Conservation (phyloP, 371 early-diverging fungal species). For the Actinomucor elegans region DNA sequence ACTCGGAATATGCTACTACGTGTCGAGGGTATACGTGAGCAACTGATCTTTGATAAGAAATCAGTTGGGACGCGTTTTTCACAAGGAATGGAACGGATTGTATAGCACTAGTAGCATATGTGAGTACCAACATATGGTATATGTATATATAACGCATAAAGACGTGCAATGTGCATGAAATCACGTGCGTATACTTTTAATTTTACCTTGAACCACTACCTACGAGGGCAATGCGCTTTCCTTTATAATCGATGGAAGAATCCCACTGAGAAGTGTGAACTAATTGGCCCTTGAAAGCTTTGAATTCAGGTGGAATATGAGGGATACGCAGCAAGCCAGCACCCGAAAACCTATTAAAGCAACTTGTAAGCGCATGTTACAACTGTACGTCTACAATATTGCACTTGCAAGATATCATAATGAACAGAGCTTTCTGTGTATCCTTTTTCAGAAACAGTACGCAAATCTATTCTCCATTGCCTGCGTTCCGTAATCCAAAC, state of each 20-base stretch:
- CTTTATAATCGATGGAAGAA: slow-evolving; percentile 38
- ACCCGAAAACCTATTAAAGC: slow-evolving; percentile 25
- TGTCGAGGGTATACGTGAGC: slow-evolving; percentile 33
- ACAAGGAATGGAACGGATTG: slow-evolving; percentile 49
- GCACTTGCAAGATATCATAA: slow-evolving; percentile 4
- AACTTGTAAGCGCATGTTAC: too few species aligned
- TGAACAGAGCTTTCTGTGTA: neutral
- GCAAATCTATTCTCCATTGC: slow-evolving; percentile 46
- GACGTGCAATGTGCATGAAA: too few species aligned
- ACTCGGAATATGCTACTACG: slow-evolving; percentile 16
- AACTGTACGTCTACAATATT: neutral
- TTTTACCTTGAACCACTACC: slow-evolving; percentile 57
- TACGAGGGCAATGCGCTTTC: slow-evolving; percentile 52
- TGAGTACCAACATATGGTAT: neutral
- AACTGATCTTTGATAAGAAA: slow-evolving; percentile 51
- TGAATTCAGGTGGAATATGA: slow-evolving; percentile 47
- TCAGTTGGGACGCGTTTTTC: slow-evolving; percentile 33
- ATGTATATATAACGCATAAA: neutral
- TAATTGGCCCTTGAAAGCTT: slow-evolving; percentile 42
- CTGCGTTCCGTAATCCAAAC: slow-evolving; percentile 46
- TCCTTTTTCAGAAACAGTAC: neutral
- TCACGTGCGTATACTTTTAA: too few species aligned
- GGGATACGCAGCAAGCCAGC: slow-evolving; percentile 56
- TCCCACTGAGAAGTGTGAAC: slow-evolving; percentile 58
- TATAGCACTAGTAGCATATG: slow-evolving; percentile 29